Base-by-base conservation (phyloP, 1,284 basidiomycete species). In the Sphaerobolus stellatus region DNA sequence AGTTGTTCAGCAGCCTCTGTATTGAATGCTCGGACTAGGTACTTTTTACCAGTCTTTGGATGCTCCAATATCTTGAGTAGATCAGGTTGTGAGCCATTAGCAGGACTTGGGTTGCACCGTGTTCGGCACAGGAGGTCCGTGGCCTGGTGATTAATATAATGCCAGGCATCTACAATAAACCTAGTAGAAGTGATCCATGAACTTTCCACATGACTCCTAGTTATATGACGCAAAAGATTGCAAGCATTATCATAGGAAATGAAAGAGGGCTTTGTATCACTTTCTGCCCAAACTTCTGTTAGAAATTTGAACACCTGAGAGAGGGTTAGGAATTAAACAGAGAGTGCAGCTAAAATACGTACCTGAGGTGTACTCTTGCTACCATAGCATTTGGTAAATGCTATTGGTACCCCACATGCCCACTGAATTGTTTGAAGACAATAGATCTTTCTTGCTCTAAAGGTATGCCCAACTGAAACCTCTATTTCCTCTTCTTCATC, bases 101-200 rank as follows among this genome's bases (percentile, higher is more conserved):
- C n/a, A n/a, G n/a, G n/a, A n/a, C n/a, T n/a, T 9, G 68, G 68
- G 58, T 70, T 70, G 43, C 68, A 70, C 55, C 64, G 63, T 22
- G 54, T 45, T 5, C 66, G 57, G 56, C 67, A 69, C 4, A 65
- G 48, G 56, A 57, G 16, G 20, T 69, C 66, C 22, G 54, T 56
- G 36, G 64, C 57, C 7, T 52, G 48, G 38, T 68, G 67, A 18
- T 63, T 63, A 49, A 62, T 65, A 52, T 68, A 68, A 52, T 68
- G 66, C 63, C 64, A 68, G 1, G 61, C 58, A 56, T 68, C 66
- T 16, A 67, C 65, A 53, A 67, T 66, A 50, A 68, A 63, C 29
- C 57, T 57, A 28, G 62, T 66, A 2, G 56, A 49, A 20, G 44
- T 20, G 2, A 67, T 29, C 65, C 65, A 67, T 2, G 52, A 44